These are phyloP conservation scores for Phytophthora hybrid DNA, from an alignment of 352 stramenopile species.

Conservation along the genomic window DNA sequence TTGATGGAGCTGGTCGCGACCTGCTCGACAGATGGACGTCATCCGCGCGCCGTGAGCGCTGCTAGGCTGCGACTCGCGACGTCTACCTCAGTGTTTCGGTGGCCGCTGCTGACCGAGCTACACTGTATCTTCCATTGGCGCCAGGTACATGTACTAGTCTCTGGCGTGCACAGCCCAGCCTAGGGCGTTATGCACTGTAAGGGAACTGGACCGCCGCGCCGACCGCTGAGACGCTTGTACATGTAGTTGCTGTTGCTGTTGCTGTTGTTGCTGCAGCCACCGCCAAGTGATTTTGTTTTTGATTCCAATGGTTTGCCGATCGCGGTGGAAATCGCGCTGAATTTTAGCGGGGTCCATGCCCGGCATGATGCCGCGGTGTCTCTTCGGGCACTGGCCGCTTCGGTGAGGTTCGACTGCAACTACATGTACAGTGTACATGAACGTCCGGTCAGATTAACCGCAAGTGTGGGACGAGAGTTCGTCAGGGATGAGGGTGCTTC, in stretches of 20 bases:
- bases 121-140: too few relatives aligned
- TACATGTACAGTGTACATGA: neutral
- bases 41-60: neutral
- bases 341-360: constrained; percentile 8
- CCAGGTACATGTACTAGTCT: too few relatives aligned
- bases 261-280: neutral
- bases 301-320: constrained; percentile 10
- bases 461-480: constrained; percentile 4
- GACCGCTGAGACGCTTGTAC: neutral
- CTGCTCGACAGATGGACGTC: neutral
- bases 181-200: neutral
- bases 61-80: too few relatives aligned
- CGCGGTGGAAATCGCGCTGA: constrained; percentile 10
- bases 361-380: constrained; percentile 7
- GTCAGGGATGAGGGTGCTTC: constrained; percentile 5
- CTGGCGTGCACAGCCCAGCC: too few relatives aligned
- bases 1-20: neutral
- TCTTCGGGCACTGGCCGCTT: neutral
- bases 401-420: constrained; percentile 10
- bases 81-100: neutral
- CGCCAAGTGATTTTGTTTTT: neutral
- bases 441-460: neutral
- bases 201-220: neutral
- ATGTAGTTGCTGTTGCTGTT: too few relatives aligned
- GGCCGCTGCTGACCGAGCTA: neutral